A percentile compares a stretch with the other conserved stretches of the same genome.
Conservation (phyloP, 805 yeast genomes). For the Hanseniaspora singularis region DNA sequence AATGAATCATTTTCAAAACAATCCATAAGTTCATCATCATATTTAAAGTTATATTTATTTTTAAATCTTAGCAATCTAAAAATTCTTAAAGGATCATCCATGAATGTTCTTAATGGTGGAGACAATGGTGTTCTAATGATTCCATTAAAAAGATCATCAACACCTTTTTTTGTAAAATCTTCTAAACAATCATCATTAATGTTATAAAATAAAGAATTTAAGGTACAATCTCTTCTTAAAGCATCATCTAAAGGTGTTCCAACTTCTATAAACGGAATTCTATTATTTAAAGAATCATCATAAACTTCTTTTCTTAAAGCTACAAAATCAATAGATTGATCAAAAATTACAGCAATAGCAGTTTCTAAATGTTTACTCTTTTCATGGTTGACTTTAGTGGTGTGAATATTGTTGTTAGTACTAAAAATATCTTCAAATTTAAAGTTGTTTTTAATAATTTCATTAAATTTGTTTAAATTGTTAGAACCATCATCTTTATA, state of each 20-base stretch:
- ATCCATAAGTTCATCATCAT: slow-evolving; percentile 35
- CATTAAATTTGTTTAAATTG: slow-evolving; percentile 5
- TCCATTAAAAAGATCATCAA: slow-evolving; percentile 58
- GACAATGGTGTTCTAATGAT: slow-evolving; percentile 70
- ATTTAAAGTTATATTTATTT: slow-evolving; percentile 53
- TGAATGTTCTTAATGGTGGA: slow-evolving; percentile 69
- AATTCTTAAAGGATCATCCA: slow-evolving; percentile 89
- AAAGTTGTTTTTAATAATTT: background rate
- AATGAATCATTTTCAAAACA: slow-evolving; percentile 49
- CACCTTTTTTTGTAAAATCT: slow-evolving; percentile 70
- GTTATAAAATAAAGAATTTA: slow-evolving; percentile 85
- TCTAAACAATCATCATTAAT: slow-evolving; percentile 57
- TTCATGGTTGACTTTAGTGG: slow-evolving; percentile 84
- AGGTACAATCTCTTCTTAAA: slow-evolving; percentile 82
- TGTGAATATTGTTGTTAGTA: slow-evolving; percentile 42
- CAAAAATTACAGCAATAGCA: slow-evolving; percentile 78
- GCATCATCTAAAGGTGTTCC: slow-evolving; percentile 95
- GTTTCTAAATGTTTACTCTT: slow-evolving; percentile 94
- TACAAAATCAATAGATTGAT: slow-evolving; percentile 84
- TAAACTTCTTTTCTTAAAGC: slow-evolving; percentile 81
- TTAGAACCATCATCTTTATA: slow-evolving; percentile 21
- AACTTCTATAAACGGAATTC: slow-evolving; percentile 72
- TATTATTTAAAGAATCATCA: slow-evolving; percentile 39
- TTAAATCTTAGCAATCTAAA: slow-evolving; percentile 79
- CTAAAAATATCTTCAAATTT: background rate